These are phyloP conservation scores for Vanderwaltozyma yarrowii DNA, from an alignment of 805 yeast species.

Conservation along the genomic window DNA sequence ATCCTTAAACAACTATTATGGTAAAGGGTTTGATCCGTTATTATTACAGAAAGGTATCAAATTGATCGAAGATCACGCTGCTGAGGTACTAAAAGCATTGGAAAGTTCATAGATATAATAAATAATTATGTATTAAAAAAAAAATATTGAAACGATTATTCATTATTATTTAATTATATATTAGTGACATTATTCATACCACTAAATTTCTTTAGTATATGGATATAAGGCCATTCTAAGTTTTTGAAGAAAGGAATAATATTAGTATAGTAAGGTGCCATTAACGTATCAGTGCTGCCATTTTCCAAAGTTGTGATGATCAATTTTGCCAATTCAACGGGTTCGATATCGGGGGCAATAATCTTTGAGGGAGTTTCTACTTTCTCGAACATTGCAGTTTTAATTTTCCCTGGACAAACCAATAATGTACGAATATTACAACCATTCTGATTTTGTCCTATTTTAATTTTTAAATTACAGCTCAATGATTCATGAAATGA, in stretches of 20 bases:
- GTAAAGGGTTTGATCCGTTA: conserved; percentile 45
- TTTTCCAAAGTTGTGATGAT: conserved; percentile 46
- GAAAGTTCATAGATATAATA: conserved; percentile 26
- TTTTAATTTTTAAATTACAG: conserved; percentile 29
- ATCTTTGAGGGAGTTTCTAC: conserved; percentile 64
- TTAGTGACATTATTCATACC: conserved; percentile 47
- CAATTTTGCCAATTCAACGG: conserved; percentile 49
- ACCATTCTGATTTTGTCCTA: conserved; percentile 13
- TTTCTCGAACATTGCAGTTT: conserved; percentile 62
- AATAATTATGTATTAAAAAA: background rate
- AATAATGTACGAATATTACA: conserved; percentile 52
- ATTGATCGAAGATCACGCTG: conserved; percentile 52
- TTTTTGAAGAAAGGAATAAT: conserved; percentile 62
- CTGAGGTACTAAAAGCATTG: conserved; percentile 48
- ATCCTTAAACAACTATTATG: conserved; percentile 40
- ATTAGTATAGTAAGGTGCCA: conserved; percentile 67
- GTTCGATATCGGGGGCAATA: conserved; percentile 77
- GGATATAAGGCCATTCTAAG: conserved; percentile 50
- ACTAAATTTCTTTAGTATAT: conserved; percentile 36
- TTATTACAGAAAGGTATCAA: conserved; percentile 45
- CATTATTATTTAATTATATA: background rate
- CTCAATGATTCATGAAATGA: conserved; percentile 77
- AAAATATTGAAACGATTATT: background rate
- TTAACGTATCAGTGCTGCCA: conserved; percentile 61
- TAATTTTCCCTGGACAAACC: conserved; percentile 81